Conservation (phyloP, 2,329 filamentous ascomycete genomes). For the Ilyonectria robusta region DNA sequence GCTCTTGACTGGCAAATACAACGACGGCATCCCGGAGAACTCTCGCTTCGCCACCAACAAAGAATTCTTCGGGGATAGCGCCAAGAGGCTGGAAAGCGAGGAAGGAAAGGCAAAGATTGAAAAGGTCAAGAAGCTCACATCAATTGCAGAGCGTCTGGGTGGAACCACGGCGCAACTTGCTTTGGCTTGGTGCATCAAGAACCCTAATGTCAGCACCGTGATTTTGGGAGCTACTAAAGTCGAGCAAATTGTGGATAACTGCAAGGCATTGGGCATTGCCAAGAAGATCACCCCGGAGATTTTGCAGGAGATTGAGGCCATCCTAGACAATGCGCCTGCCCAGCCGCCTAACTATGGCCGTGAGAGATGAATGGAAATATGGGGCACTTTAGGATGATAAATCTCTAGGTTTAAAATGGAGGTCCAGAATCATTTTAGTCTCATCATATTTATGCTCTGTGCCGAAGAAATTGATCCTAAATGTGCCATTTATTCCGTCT, state of each 20-base stretch:
- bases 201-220: conserved; percentile 48
- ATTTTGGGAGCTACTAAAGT: conserved; percentile 48
- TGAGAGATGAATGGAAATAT: conserved; percentile 30
- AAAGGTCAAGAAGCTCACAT: conserved; percentile 44
- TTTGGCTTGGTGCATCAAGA: conserved; percentile 46
- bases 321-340: conserved; percentile 41
- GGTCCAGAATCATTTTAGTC: too few relatives aligned
- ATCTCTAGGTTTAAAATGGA: too few relatives aligned
- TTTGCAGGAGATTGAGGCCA: conserved; percentile 42
- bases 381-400: too few relatives aligned
- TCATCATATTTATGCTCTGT: too few relatives aligned
- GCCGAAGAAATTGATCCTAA: too few relatives aligned
- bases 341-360: conserved; percentile 32
- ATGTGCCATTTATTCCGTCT: too few relatives aligned
- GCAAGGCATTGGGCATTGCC: conserved; percentile 39
- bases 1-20: conserved; percentile 77
- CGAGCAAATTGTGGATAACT: conserved; percentile 45
- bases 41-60: conserved; percentile 65
- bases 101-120: conserved; percentile 47
- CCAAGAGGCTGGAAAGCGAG: conserved; percentile 31
- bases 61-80: conserved; percentile 35
- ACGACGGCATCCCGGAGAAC: conserved; percentile 68
- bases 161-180: conserved; percentile 44
- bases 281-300: conserved; percentile 42
- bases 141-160: conserved; percentile 43